Percentiles rank a stretch among this genome's conserved stretches.
Conservation (phyloP, 768 basidiomycete species). For the Tylopilus plumbeoviolaceoides region DNA sequence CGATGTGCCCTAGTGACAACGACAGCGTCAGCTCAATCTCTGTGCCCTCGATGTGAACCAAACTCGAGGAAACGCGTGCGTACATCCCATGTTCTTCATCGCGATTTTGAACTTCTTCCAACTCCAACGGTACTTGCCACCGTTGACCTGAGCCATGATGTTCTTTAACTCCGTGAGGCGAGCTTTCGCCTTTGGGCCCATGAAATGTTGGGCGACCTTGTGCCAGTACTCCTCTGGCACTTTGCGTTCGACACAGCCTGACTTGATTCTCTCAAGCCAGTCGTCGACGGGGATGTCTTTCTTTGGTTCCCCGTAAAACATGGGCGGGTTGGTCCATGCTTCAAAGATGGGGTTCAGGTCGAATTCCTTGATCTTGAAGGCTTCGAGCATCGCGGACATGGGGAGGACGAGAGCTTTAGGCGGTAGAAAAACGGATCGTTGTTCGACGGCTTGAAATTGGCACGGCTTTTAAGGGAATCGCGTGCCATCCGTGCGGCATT, state of each 20-base stretch:
- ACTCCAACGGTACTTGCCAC: conserved; percentile 74
- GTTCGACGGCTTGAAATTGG: conserved; percentile 5
- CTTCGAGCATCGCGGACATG: conserved; percentile 49
- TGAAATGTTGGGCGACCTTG: conserved; percentile 73
- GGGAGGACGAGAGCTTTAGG: conserved; percentile 1
- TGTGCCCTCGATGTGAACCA: not conserved
- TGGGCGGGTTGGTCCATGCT: conserved; percentile 63
- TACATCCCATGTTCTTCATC: conserved; percentile 79
- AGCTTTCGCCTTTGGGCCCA: conserved; percentile 65
- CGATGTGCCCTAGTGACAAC: conserved; percentile 59
- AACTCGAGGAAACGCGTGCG: conserved; percentile 28
- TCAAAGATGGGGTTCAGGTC: conserved; percentile 66
- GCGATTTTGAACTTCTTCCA: conserved; percentile 82
- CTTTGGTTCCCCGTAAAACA: conserved; percentile 64
- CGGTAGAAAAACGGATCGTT: conserved; percentile 17
- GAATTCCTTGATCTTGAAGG: conserved; percentile 77
- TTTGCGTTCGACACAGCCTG: conserved; percentile 65
- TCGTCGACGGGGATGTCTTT: conserved; percentile 67
- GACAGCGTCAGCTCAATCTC: not conserved
- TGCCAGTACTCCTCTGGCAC: conserved; percentile 82
- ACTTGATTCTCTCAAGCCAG: conserved; percentile 69
- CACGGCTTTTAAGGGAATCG: conserved; percentile 25
- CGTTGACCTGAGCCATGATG: conserved; percentile 70
- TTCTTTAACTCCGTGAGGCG: conserved; percentile 67
- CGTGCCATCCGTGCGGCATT: conserved; percentile 28